Evolutionary conservation across 495 filamentous ascomycete species (phyloP), one percentile per base, ranked within the genome.

Genomic region (Poronia punctata): DNA sequence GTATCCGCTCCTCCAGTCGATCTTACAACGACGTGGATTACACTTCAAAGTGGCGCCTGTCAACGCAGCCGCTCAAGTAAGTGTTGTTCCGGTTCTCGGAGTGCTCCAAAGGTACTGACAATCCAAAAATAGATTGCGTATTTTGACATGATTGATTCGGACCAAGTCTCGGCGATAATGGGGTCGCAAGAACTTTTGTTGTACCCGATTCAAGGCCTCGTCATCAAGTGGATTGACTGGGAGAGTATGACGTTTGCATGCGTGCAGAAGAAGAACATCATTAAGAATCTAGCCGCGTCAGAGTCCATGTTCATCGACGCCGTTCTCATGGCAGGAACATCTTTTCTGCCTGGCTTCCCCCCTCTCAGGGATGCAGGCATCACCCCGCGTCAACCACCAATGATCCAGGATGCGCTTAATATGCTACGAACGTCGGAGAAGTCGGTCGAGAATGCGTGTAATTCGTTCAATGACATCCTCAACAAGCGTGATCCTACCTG

Each of bases 1-100:
- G 27, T 90, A 81, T 50, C 77, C 75, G 21, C 77, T 84, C 40
- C 65, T 99, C 12, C 86, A 90, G 60, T 66, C 72, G 26, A 78
- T 88, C 22, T 70, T 97, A 22, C 63, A 70, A 40, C 71, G 84
- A 39, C 72, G 80, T 41, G 72, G 72, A 4, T 67, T 95, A 28
- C 72, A 85, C 25, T 95, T 88, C 57, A 75, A 86, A 35, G 85
- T 95, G 35, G 84, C 93, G 10, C 93, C 92, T 3, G 96, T 89
- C 62, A 85, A 81, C 53, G 86, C 90, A 30, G 81, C 84, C 45
- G 85, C 88, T 35, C 90, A 97, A 76, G 88, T 94, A 64, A 48
- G 63, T 42, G 47, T 34, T 15, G 31, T 21, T 16, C 17, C 9
- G 3, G 7, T 10, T 24, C 17, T 17, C 7, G 18, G 19, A 5